Evolutionary conservation across 139 green algal genomes (phyloP), one percentile per base, ranked within the genome.

Genomic region (Chlorella sorokiniana): DNA sequence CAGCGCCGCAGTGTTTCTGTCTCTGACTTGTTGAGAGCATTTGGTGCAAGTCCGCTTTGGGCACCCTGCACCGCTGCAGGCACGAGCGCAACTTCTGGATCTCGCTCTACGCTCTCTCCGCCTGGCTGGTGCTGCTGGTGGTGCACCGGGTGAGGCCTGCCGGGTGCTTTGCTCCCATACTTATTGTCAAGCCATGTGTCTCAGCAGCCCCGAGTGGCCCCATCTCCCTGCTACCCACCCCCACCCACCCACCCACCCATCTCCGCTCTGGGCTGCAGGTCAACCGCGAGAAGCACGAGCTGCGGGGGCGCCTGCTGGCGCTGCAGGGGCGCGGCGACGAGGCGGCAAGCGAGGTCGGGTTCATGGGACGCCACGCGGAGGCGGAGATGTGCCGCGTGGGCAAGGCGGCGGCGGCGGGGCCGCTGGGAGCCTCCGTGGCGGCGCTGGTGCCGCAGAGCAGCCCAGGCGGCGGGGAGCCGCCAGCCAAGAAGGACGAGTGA

Each of bases 271-370:
- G 48, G 14, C 48, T 56, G 48, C 62, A 72, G 65, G 65, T 72
- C 65, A 72, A 72, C 65, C 35, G 37, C 11, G 65, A 72, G 65
- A 72, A 72, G 65, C 65, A 72, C 65, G 65, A 72, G 37, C 37
- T 72, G 35, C 35, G 65, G 3, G 65, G 65, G 18, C 65, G n/a
- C 14, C 65, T 72, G 65, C 65, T 72, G 65, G 65, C 65, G 8
- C 35, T 41, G 14, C 65, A 72, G 65, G 65, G 65, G 9, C 65
- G 65, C 10, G 65, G 65, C 37, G 65, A 41, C 22, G 65, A 72
- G 37, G 65, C 65, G 18, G 65, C 65, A 8, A 35, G 37, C 18
- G 65, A 72, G 65, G 65, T 72, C 16, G 65, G n/a, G 25, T 72
- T 72, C 16, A 14, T 72, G 35, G 65, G 65, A 10, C 35, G 35